These are phyloP conservation scores for Paramecium octaurelia DNA, from an alignment of 73 alveolate genomes.

Conservation along the genomic window DNA sequence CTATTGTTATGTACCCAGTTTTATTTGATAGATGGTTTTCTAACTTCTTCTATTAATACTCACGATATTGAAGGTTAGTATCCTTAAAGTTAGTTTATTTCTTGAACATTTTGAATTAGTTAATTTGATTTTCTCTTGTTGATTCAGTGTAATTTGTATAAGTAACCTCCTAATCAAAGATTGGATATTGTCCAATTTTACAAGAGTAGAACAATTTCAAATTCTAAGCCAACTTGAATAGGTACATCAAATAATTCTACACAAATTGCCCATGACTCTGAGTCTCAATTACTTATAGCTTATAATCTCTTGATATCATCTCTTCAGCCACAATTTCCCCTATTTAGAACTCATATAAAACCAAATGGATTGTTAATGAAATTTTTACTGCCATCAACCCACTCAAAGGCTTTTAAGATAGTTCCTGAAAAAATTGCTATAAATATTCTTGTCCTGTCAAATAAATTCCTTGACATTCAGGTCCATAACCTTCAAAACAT, in stretches of 20 bases:
- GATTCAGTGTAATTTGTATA: slow-evolving; percentile 4
- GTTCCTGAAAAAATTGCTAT: neutral
- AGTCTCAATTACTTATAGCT: neutral
- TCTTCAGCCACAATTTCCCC: slow-evolving; percentile 48
- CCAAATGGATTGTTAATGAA: neutral
- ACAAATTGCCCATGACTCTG: slow-evolving; percentile 15
- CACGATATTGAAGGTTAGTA: slow-evolving; percentile 3
- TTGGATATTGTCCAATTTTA: slow-evolving; percentile 45
- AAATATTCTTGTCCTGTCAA: slow-evolving; percentile 30
- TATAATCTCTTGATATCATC: neutral
- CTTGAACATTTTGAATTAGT: neutral
- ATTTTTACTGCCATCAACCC: slow-evolving; percentile 18
- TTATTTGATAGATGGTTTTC: neutral
- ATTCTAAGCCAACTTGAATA: slow-evolving; percentile 31
- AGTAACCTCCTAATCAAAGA: neutral
- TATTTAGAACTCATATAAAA: slow-evolving; percentile 27
- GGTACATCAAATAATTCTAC: slow-evolving; percentile 33
- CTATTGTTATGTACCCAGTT: slow-evolving; percentile 29
- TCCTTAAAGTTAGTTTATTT: slow-evolving; percentile 11
- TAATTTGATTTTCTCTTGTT: slow-evolving; percentile 4
- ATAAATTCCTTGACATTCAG: slow-evolving; percentile 49
- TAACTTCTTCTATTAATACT: neutral
- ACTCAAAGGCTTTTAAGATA: neutral
- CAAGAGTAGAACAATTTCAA: slow-evolving; percentile 20
- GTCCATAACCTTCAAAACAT: slow-evolving; percentile 50